Evolutionary conservation across 768 basidiomycete genomes (phyloP).

Genomic region (Termitomyces titanicus): DNA sequence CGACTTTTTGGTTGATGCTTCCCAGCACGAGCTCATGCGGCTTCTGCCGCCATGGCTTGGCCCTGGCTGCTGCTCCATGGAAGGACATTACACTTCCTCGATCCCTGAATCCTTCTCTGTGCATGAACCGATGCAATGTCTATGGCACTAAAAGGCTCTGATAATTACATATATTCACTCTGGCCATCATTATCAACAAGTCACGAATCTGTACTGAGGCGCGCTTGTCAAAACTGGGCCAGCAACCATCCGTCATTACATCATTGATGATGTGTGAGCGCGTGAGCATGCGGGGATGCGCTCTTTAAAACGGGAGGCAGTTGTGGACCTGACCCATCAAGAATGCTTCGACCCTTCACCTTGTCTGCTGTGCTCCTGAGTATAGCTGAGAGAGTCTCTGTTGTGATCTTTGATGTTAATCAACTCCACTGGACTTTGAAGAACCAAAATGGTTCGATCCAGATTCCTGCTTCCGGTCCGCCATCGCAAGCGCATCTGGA

Average conservation of each 20-base stretch:
- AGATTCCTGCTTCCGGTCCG: conserved; percentile 47
- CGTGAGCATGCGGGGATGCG: neutral
- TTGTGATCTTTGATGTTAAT: conserved; percentile 38
- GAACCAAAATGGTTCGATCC: conserved; percentile 51
- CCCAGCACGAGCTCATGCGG: neutral
- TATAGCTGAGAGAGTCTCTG: conserved; percentile 6
- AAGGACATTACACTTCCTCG: neutral
- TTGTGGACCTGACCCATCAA: neutral
- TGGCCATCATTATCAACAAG: neutral
- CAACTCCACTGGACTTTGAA: conserved; percentile 48
- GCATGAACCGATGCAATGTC: neutral
- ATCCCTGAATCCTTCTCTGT: neutral
- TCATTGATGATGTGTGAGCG: conserved; percentile 1
- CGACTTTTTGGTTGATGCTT: neutral
- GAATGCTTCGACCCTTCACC: conserved; percentile 1
- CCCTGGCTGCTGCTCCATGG: neutral
- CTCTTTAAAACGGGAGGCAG: neutral
- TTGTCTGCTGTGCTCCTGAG: neutral
- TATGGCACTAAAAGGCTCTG: neutral
- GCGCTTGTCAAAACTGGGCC: neutral
- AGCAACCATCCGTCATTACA: neutral
- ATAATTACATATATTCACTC: too few relatives aligned
- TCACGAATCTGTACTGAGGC: neutral
- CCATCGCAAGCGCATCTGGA: conserved; percentile 56
- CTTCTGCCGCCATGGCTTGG: too few relatives aligned